Percentiles rank a stretch among this genome's conserved stretches.
These are phyloP conservation scores for Pseudozyma sp. DNA, from an alignment of 1,284 basidiomycete species.

Conservation along the genomic window DNA sequence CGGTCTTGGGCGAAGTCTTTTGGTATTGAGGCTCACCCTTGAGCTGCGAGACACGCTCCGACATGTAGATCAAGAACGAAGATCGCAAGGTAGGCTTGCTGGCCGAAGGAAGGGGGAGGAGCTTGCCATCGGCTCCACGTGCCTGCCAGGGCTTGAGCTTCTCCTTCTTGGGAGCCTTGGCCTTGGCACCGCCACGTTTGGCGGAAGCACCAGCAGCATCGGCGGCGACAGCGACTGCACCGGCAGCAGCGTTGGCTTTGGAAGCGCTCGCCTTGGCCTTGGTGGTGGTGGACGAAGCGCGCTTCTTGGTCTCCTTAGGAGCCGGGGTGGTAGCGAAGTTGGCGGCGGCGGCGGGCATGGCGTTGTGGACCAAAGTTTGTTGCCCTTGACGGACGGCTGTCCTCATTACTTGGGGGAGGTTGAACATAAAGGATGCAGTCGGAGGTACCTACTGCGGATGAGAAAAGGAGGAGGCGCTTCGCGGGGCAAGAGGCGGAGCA, in stretches of 20 bases:
- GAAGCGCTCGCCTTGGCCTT: conserved; percentile 38
- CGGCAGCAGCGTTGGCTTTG: conserved; percentile 20
- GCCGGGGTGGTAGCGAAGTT: conserved; percentile 37
- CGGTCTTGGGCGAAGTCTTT: conserved; percentile 50
- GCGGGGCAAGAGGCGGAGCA: conserved; percentile 15
- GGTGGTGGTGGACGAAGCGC: conserved; percentile 45
- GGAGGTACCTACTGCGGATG: conserved; percentile 31
- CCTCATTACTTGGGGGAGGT: conserved; percentile 34
- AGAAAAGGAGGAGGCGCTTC: conserved; percentile 17
- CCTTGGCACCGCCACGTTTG: conserved; percentile 41
- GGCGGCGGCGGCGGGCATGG: conserved; percentile 32
- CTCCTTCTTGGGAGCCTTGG: conserved; percentile 54
- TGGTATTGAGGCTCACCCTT: conserved; percentile 50
- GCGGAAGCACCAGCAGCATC: conserved; percentile 25
- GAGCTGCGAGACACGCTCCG: conserved; percentile 51
- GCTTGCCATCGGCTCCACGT: conserved; percentile 55
- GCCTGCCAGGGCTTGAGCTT: conserved; percentile 61
- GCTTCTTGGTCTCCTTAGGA: conserved; percentile 49
- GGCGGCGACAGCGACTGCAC: conserved; percentile 17
- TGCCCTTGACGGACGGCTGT: conserved; percentile 41
- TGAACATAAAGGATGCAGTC: conserved; percentile 43
- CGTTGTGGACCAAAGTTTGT: conserved; percentile 37
- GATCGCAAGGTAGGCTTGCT: conserved; percentile 59
- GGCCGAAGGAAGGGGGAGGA: conserved; percentile 63
- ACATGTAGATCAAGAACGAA: conserved; percentile 61